Evolutionary conservation across 2,329 filamentous ascomycete genomes (phyloP), one percentile per base, ranked within the genome.

Genomic region (Fusarium bulbicola): DNA sequence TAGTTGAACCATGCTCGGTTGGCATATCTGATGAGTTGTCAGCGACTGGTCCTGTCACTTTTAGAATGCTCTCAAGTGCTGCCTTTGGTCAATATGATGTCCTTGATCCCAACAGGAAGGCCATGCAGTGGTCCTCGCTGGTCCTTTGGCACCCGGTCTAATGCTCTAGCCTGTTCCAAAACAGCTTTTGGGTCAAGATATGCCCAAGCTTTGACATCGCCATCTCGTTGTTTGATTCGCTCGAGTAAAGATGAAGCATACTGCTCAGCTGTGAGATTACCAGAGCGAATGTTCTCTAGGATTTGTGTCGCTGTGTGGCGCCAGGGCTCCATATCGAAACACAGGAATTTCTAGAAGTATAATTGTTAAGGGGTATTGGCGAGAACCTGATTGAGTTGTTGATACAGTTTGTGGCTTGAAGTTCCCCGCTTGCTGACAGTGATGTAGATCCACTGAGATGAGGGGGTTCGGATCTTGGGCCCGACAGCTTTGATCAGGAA

Each of bases 1-100:
- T 85, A 0, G 84, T 79, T 1, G 88, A 91, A 49, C 86, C 86
- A 75, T 85, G 82, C 24, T 85, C 81, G 0, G 88, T 90, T 2
- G 88, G 88, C 86, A 90, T 88, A 62, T 88, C 86, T 83, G 59
- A 5, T 6, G 7, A 5, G 2, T 6, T 4, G 14, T 59, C 9
- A 50, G n/a, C 26, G 15, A n/a, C 26, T 13, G 20, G 18, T 21
- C 13, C 15, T 7, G 14, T 2, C 18, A 26, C 18, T 15, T 2
- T 16, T 20, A 15, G 14, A 16, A 21, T 16, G 24, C 20, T 28
- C 16, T 10, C 87, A 68, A 18, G 80, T 76, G 4, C 64, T n/a
- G 63, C 86, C 85, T 77, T 87, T 88, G 0, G 86, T 91, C 72
- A 84, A 85, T 63, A 91, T 88, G 9, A 91, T 84, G 80, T 91